phyloP scores from a whole-genome alignment of 2,329 filamentous ascomycete species.

The Xylariales sp. region DNA sequence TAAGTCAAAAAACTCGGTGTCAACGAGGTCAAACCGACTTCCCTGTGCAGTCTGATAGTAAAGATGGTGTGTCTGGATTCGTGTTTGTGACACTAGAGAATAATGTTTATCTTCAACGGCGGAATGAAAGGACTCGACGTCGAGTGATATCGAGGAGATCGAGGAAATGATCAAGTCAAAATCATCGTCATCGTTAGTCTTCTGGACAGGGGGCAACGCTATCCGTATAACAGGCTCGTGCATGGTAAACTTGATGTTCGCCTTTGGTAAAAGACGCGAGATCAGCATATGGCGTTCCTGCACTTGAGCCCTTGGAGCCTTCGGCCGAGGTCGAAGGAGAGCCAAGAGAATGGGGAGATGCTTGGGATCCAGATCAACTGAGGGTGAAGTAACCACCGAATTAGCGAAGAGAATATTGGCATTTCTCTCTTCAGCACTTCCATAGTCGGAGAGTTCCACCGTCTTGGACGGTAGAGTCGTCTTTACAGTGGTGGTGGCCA shows the following conservation, averaged over 20 bases:
- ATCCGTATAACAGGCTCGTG: constrained; percentile 94
- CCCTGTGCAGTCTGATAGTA: constrained; percentile 91
- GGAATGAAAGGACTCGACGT: constrained; percentile 94
- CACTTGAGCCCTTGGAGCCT: constrained; percentile 33
- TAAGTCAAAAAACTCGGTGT: constrained; percentile 83
- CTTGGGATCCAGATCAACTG: constrained; percentile 85
- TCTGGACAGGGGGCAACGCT: constrained; percentile 73
- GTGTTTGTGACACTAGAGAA: constrained; percentile 73
- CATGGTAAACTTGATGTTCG: constrained; percentile 90
- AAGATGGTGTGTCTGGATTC: constrained; percentile 79
- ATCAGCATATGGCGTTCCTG: constrained; percentile 64
- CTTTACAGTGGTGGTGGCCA: constrained; percentile 93
- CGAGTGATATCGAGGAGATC: constrained; percentile 87
- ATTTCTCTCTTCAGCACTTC: constrained; percentile 76
- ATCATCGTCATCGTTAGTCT: constrained; percentile 63
- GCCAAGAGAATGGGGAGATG: constrained; percentile 83
- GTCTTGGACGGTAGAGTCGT: constrained; percentile 95
- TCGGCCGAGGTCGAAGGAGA: constrained; percentile 58
- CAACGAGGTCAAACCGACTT: constrained; percentile 77
- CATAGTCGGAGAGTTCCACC: constrained; percentile 70
- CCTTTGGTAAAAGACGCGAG: constrained; percentile 87
- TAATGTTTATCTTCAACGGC: constrained; percentile 81
- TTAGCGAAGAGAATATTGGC: constrained; percentile 96
- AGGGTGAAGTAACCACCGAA: constrained; percentile 91
- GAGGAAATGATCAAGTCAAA: constrained; percentile 95